Evolutionary conservation across 768 basidiomycete genomes (phyloP).

Genomic region (Agaricus sinodeliciosus): DNA sequence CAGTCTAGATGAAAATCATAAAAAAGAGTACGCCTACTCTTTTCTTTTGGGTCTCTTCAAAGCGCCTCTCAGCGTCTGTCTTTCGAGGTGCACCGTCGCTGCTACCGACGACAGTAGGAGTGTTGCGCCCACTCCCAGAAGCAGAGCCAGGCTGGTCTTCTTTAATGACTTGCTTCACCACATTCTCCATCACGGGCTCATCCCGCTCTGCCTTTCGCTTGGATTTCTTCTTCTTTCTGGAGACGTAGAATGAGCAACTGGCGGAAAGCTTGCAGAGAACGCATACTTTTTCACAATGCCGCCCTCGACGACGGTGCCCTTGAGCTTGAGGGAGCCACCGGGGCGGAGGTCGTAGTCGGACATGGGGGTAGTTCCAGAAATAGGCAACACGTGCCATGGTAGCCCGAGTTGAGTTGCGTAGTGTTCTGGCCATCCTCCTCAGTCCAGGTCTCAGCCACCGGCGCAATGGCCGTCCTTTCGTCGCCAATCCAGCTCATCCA

Average conservation of each 20-base stretch:
- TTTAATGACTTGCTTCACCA: conserved; percentile 39
- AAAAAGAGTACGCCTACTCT: conserved; percentile 42
- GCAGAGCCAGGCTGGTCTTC: conserved; percentile 35
- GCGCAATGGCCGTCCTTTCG: conserved; percentile 67
- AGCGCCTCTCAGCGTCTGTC: conserved; percentile 83
- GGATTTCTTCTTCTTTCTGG: conserved; percentile 75
- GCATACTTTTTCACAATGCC: conserved; percentile 79
- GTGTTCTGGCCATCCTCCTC: no score
- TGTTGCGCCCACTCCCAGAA: conserved; percentile 52
- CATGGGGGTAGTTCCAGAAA: conserved; percentile 36
- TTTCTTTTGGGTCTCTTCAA: conserved; percentile 80
- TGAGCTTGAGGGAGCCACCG: conserved; percentile 86
- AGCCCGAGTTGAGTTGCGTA: no score
- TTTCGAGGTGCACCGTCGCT: conserved; percentile 48
- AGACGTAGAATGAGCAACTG: background rate
- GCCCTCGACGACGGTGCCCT: conserved; percentile 73
- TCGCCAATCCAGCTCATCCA: conserved; percentile 63
- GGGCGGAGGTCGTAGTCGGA: conserved; percentile 82
- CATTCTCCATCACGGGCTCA: conserved; percentile 36
- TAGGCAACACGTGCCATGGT: conserved; percentile 2
- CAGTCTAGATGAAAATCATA: background rate
- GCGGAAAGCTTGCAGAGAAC: background rate
- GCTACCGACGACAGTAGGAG: conserved; percentile 47
- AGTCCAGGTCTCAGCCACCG: no score
- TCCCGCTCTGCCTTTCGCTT: conserved; percentile 45